A percentile compares a stretch with the other conserved stretches of the same genome.
Conservation (phyloP, 2,329 filamentous ascomycete genomes). For the Samsoniella hepiali region DNA sequence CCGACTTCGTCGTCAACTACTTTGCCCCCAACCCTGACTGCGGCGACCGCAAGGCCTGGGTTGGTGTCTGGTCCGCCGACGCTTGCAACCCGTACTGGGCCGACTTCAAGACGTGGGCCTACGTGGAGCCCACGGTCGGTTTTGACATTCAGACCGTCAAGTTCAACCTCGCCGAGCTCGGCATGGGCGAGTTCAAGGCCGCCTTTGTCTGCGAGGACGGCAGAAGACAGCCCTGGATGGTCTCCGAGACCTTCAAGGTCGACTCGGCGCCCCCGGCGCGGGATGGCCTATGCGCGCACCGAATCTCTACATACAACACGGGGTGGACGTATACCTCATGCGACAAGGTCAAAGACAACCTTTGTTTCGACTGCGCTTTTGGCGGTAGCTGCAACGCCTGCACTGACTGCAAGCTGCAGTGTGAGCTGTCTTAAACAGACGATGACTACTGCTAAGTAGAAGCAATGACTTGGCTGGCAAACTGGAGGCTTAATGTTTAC, state of each 20-base stretch:
- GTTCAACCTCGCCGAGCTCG: neutral
- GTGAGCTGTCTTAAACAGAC: no score
- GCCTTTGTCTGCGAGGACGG: constrained; percentile 8
- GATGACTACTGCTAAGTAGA: no score
- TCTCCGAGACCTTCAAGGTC: constrained; percentile 2
- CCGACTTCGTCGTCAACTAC: neutral
- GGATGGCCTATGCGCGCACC: neutral
- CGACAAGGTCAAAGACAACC: neutral
- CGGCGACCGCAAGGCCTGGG: neutral
- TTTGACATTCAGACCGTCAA: neutral
- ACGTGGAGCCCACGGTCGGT: neutral
- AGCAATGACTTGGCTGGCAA: no score
- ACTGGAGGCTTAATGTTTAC: no score
- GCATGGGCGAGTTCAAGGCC: constrained; percentile 2
- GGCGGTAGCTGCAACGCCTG: no score
- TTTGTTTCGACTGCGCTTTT: no score
- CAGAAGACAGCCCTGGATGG: neutral
- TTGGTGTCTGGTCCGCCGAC: neutral
- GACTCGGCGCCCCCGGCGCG: neutral
- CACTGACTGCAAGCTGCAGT: no score
- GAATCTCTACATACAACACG: neutral
- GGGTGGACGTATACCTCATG: neutral
- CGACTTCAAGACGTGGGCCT: constrained; percentile 3
- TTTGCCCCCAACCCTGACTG: neutral
- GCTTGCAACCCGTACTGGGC: neutral